Base-by-base conservation (phyloP, 306 rosid species). In the Prunus persica region DNA sequence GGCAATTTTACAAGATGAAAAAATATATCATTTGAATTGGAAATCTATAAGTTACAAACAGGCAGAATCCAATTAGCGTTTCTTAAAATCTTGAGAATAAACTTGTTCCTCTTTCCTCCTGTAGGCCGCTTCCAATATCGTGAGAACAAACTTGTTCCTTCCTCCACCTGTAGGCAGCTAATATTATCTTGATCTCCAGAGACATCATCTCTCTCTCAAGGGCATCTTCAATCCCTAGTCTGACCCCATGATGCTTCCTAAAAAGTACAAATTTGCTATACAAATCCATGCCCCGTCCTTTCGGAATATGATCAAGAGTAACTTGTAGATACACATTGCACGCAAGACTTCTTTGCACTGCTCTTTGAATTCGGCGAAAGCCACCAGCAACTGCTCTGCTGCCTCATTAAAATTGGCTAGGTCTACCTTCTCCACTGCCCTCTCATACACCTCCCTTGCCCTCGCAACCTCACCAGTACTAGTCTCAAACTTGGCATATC, bases 311-410 rank as follows among this genome's bases (percentile, higher is more conserved):
- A 82, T 93, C 95, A 25, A 91, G 91, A 0, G 93, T 71, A 89
- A 86, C 71, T 86, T 90, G 65, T 87, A 93, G 1, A 93, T 93
- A 76, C 86, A 81, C 75, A 91, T 75, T 1, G 91, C 98, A 5
- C 97, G 84, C 80, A 87, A 93, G 0, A 78, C 50, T 75, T 93
- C 97, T 82, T 91, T 89, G 43, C 93, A 88, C 73, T 87, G 79
- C 69, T 91, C 92, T 63, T 93, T 96, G 63, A 93, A 93, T 70
- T 87, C 93, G 8, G 98, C 91, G 38, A 88, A 91, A 6, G 97
- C 93, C 41, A 91, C 87, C 57, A 89, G 89, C 10, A 91, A 55
- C 57, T 69, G 83, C 78, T 91, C 98, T 0, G 89, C 93, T 43
- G 89, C 95, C 70, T 89, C 97, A 2, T 89, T 95, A 1, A 85